Conservation (phyloP, 1,139 yeast genomes). For the Saccharomycopsis hybrid region DNA sequence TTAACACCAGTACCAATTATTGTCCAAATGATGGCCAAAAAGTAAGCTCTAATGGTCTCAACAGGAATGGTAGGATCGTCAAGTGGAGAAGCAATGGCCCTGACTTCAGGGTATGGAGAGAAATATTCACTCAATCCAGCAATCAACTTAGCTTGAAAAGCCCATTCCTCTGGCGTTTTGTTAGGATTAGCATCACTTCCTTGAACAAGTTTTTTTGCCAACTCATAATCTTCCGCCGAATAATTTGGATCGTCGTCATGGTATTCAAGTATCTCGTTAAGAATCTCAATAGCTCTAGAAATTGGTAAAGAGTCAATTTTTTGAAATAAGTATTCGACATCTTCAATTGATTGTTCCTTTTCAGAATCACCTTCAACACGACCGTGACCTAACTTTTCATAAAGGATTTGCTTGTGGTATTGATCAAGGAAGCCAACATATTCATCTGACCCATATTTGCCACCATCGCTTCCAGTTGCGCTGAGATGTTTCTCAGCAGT, state of each 20-base stretch:
- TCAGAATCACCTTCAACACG: conserved; percentile 20
- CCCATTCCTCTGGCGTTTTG: conserved; percentile 26
- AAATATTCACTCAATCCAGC: conserved; percentile 43
- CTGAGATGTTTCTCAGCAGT: background rate
- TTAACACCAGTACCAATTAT: conserved; percentile 50
- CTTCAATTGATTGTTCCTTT: conserved; percentile 19
- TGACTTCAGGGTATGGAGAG: conserved; percentile 59
- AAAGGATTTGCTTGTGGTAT: conserved; percentile 9
- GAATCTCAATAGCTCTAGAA: conserved; percentile 37
- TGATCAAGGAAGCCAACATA: conserved; percentile 9
- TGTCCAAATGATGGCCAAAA: conserved; percentile 50
- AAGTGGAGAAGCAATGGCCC: conserved; percentile 47
- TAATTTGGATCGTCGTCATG: conserved; percentile 46
- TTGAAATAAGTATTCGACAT: conserved; percentile 34
- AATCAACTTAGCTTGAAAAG: conserved; percentile 32
- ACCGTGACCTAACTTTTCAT: conserved; percentile 26
- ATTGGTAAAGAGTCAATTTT: conserved; percentile 34
- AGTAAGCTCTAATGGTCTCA: conserved; percentile 53
- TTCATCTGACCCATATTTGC: background rate
- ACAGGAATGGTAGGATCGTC: conserved; percentile 44
- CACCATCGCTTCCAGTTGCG: background rate
- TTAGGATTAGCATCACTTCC: conserved; percentile 22
- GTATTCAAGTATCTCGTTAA: conserved; percentile 34
- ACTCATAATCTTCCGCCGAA: conserved; percentile 33
- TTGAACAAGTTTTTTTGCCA: conserved; percentile 26